Conservation (phyloP, 108 stramenopile genomes). For the Aureococcus anophagefferens region DNA sequence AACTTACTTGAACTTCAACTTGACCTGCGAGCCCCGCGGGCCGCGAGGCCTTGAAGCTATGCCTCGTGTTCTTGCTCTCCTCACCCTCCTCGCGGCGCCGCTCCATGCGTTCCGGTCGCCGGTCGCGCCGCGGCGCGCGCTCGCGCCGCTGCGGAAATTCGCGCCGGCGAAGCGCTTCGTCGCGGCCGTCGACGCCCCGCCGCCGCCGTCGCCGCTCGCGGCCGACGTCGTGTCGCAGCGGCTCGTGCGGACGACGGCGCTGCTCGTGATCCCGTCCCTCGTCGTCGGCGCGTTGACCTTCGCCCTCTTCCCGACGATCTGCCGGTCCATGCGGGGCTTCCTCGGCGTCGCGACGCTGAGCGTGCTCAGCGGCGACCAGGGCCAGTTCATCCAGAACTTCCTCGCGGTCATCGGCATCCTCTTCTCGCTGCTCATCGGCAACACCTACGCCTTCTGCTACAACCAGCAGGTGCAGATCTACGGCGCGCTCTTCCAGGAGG, state of each 20-base stretch:
- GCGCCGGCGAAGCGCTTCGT: too few species aligned
- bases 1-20: too few species aligned
- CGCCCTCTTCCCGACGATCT: not conserved
- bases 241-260: not conserved
- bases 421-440: slow-evolving; percentile 67
- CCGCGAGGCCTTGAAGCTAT: too few species aligned
- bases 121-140: too few species aligned
- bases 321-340: not conserved
- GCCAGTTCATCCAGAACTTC: slow-evolving; percentile 78
- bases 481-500: slow-evolving; percentile 38
- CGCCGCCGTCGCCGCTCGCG: too few species aligned
- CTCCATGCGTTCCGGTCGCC: too few species aligned
- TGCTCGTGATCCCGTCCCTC: not conserved
- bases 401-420: slow-evolving; percentile 58
- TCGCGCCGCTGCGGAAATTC: too few species aligned
- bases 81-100: too few species aligned
- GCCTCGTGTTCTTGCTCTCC: too few species aligned
- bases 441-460: slow-evolving; percentile 78
- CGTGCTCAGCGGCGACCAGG: slow-evolving; percentile 61
- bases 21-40: too few species aligned
- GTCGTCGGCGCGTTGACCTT: not conserved
- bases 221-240: too few species aligned
- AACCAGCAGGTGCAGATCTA: slow-evolving; percentile 33
- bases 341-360: slow-evolving; percentile 1
- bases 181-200: too few species aligned